These are phyloP conservation scores for Apophysomyces elegans DNA, from an alignment of 371 early-diverging fungal genomes.

Conservation along the genomic window DNA sequence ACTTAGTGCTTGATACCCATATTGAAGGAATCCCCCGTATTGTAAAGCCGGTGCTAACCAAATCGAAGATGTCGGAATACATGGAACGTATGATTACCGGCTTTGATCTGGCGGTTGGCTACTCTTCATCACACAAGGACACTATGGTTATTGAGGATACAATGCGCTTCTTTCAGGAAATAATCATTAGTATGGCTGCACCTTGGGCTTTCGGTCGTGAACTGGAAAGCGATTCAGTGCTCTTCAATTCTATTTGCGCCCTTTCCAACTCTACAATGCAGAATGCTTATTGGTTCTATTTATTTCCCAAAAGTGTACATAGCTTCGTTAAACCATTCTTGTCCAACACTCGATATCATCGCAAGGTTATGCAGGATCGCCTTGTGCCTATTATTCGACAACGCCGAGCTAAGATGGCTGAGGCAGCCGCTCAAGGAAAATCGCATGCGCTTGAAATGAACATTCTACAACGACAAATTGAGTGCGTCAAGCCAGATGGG, in stretches of 20 bases:
- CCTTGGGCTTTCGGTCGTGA: conserved; percentile 34
- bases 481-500: conserved; percentile 27
- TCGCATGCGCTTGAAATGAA: conserved; percentile 13
- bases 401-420: conserved; percentile 16
- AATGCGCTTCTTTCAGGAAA: conserved; percentile 28
- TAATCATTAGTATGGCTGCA: conserved; percentile 44
- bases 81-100: background rate
- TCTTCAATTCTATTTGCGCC: conserved; percentile 37
- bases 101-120: conserved; percentile 19
- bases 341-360: conserved; percentile 24
- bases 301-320: conserved; percentile 27
- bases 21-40: conserved; percentile 6
- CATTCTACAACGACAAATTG: conserved; percentile 33
- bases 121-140: conserved; percentile 14
- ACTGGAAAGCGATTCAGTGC: conserved; percentile 22
- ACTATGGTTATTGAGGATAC: conserved; percentile 13
- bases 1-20: conserved; percentile 24
- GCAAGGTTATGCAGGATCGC: conserved; percentile 29
- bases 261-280: conserved; percentile 35
- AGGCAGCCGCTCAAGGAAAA: conserved; percentile 7
- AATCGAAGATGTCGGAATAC: conserved; percentile 16
- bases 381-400: conserved; percentile 24
- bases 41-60: conserved; percentile 20
- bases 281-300: conserved; percentile 26
- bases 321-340: conserved; percentile 29